Evolutionary conservation across 345 rosid species (phyloP).

Genomic region (Cardamine chenopodiifolia): DNA sequence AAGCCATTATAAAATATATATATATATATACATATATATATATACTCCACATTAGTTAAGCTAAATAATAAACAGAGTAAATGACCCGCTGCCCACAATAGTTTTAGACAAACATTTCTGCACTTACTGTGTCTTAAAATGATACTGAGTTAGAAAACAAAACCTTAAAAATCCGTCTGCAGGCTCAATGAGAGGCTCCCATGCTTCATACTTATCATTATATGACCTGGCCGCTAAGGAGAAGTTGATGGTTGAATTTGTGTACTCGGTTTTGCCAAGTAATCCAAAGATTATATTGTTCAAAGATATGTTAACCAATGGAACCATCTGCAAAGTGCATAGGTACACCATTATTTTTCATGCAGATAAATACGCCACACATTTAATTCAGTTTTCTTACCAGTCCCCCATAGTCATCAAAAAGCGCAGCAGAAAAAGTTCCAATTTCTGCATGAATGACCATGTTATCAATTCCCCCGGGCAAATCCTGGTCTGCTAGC

Average conservation of each 20-base stretch:
- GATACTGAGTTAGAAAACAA: background rate
- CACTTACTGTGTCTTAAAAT: background rate
- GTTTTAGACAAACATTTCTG: slow-evolving; percentile 10
- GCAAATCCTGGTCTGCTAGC: slow-evolving; percentile 68
- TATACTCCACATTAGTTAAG: slow-evolving; percentile 15
- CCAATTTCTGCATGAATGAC: slow-evolving; percentile 72
- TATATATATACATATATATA: no score
- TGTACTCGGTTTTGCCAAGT: slow-evolving; percentile 68
- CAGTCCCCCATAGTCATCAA: slow-evolving; percentile 98
- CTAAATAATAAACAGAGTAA: slow-evolving; percentile 16
- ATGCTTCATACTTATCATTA: slow-evolving; percentile 86
- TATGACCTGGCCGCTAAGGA: slow-evolving; percentile 88
- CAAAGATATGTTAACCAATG: slow-evolving; percentile 78
- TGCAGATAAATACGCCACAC: slow-evolving; percentile 4
- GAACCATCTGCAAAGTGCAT: slow-evolving; percentile 79
- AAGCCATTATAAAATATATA: slow-evolving; percentile 28
- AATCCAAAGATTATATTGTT: slow-evolving; percentile 70
- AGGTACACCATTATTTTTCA: slow-evolving; percentile 29
- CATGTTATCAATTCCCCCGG: slow-evolving; percentile 68
- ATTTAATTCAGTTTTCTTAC: slow-evolving; percentile 50
- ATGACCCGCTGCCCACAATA: background rate
- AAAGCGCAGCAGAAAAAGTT: slow-evolving; percentile 86
- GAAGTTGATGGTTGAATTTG: slow-evolving; percentile 73
- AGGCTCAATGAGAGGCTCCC: slow-evolving; percentile 97
- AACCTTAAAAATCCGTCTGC: slow-evolving; percentile 84